phyloP scores from a whole-genome alignment of 2,329 filamentous ascomycete genomes.

The Fusarium sp. region DNA sequence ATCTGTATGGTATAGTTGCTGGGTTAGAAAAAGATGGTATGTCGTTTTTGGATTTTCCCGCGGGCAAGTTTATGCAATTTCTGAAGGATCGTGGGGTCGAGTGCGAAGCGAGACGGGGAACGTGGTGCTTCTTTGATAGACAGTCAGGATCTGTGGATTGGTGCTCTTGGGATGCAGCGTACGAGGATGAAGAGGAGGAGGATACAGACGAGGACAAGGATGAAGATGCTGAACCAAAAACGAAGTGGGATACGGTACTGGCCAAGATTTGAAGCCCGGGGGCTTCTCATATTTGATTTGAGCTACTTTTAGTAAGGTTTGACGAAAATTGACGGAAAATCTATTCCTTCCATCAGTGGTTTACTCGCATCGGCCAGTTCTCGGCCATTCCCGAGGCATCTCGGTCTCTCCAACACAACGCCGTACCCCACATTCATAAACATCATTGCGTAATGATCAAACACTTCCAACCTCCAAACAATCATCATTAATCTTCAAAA shows the following conservation, averaged over 20 bases:
- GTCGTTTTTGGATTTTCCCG: neutral
- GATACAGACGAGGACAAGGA: neutral
- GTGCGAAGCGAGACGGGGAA: conserved; percentile 19
- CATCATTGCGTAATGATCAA: neutral
- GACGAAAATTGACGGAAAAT: too few species aligned
- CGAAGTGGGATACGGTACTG: neutral
- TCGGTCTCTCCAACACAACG: neutral
- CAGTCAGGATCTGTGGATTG: neutral
- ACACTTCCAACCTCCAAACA: neutral
- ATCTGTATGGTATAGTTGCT: conserved; percentile 8
- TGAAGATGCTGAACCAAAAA: neutral
- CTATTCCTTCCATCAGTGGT: too few species aligned
- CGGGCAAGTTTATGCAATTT: neutral
- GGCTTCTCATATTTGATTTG: too few species aligned
- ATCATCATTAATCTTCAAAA: neutral
- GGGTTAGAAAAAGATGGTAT: fast-evolving
- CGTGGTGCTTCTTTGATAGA: conserved; percentile 21
- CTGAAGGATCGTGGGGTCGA: neutral
- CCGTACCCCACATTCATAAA: neutral
- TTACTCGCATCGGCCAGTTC: neutral
- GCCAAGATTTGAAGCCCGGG: neutral
- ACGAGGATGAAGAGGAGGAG: neutral
- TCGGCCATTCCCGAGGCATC: neutral
- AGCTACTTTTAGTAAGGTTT: too few species aligned
- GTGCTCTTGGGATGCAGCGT: neutral